These are phyloP conservation scores for Dactylellina cionopaga DNA, from an alignment of 2,329 filamentous ascomycete species.

Conservation along the genomic window DNA sequence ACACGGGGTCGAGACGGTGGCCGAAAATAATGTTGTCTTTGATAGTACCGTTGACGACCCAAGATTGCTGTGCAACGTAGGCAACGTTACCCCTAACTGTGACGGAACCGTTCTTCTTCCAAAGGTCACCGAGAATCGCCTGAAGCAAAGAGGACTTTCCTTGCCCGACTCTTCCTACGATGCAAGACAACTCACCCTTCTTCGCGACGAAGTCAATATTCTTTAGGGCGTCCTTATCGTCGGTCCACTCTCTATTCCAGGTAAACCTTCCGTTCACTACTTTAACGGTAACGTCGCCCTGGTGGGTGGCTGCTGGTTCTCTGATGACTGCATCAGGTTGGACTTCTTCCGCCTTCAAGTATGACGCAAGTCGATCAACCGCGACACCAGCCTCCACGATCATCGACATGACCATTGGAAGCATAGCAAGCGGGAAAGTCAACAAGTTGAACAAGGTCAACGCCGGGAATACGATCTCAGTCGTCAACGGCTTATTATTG, in stretches of 20 bases:
- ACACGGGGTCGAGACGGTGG: slow-evolving; percentile 89
- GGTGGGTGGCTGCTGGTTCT: slow-evolving; percentile 75
- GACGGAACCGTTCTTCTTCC: slow-evolving; percentile 86
- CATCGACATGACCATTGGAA: slow-evolving; percentile 97
- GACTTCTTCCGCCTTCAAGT: slow-evolving; percentile 86
- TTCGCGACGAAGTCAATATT: slow-evolving; percentile 88
- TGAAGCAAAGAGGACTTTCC: slow-evolving; percentile 95
- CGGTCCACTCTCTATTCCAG: slow-evolving; percentile 75
- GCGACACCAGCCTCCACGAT: slow-evolving; percentile 97
- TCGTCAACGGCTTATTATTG: slow-evolving; percentile 80
- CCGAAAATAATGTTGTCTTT: slow-evolving; percentile 98
- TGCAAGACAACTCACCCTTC: slow-evolving; percentile 91
- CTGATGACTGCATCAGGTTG: slow-evolving; percentile 81
- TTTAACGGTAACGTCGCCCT: slow-evolving; percentile 84
- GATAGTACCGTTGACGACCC: slow-evolving; percentile 98
- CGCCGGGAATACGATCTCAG: slow-evolving; percentile 94
- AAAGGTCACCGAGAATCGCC: slow-evolving; percentile 87
- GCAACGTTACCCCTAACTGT: slow-evolving; percentile 82
- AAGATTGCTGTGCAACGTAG: slow-evolving; percentile 91
- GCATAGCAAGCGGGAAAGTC: slow-evolving; percentile 89
- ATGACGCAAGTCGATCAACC: slow-evolving; percentile 83
- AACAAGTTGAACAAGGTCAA: slow-evolving; percentile 93
- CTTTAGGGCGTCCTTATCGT: slow-evolving; percentile 72
- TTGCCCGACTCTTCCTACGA: slow-evolving; percentile 92
- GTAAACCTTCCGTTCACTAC: slow-evolving; percentile 89